Conservation (phyloP, 2,329 filamentous ascomycete genomes). For the Fusarium sublunatum region DNA sequence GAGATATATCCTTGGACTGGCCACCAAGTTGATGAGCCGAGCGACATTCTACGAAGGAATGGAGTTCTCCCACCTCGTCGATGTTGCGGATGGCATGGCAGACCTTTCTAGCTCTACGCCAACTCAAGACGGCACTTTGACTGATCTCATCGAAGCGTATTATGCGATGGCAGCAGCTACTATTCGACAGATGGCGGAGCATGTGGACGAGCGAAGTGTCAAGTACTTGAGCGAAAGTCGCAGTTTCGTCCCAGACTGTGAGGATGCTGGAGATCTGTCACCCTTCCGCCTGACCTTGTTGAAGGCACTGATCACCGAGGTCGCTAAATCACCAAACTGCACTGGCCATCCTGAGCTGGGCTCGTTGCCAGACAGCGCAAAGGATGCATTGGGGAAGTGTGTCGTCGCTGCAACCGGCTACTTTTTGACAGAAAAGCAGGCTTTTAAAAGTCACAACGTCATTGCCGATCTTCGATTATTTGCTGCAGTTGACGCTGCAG, state of each 20-base stretch:
- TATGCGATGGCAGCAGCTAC: constrained; percentile 48
- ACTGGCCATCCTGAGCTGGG: constrained; percentile 42
- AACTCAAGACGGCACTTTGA: constrained; percentile 41
- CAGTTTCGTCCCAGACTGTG: constrained; percentile 44
- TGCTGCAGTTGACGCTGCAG: constrained; percentile 50
- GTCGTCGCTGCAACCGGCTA: constrained; percentile 44
- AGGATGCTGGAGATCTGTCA: constrained; percentile 39
- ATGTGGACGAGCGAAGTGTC: constrained; percentile 56
- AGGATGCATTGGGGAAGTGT: constrained; percentile 44
- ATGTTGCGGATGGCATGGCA: constrained; percentile 51
- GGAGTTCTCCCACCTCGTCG: constrained; percentile 53
- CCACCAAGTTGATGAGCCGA: constrained; percentile 62
- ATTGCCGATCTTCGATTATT: constrained; percentile 47
- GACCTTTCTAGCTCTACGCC: constrained; percentile 42
- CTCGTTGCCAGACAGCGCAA: constrained; percentile 42
- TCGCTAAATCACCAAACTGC: constrained; percentile 45
- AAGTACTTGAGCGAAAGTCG: constrained; percentile 52
- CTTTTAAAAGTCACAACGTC: constrained; percentile 41
- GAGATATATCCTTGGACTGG: constrained; percentile 57
- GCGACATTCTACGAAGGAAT: constrained; percentile 64
- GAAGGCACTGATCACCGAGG: constrained; percentile 49
- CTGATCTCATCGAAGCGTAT: constrained; percentile 52
- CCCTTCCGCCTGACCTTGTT: constrained; percentile 53
- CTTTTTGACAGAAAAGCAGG: constrained; percentile 49
- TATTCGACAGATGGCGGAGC: constrained; percentile 58